A percentile compares a stretch with the other conserved stretches of the same genome.
Conservation (phyloP, 2,329 filamentous ascomycete genomes). For the Ambrosiella beaveri region DNA sequence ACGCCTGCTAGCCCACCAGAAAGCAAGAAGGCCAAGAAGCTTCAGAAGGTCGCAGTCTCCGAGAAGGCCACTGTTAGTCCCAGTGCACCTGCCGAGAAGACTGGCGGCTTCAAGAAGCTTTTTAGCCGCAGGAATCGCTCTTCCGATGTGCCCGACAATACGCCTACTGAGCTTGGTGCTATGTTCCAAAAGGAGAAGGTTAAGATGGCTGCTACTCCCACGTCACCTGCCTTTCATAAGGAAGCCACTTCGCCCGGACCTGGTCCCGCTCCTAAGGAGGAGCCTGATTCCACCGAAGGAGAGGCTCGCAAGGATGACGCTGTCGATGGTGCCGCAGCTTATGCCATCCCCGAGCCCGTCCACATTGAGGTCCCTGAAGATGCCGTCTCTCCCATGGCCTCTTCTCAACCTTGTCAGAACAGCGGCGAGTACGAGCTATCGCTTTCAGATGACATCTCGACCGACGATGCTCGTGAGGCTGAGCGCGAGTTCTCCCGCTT, state of each 20-base stretch:
- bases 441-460: constrained; percentile 37
- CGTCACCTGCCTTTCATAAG: constrained; percentile 14
- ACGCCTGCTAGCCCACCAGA: constrained; percentile 16
- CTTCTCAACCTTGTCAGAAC: constrained; percentile 10
- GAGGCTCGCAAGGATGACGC: not conserved
- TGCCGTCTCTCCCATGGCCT: constrained; percentile 9
- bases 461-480: constrained; percentile 40
- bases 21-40: constrained; percentile 26
- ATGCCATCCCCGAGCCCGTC: not conserved
- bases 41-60: constrained; percentile 34
- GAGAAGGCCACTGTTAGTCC: constrained; percentile 17
- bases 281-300: not conserved
- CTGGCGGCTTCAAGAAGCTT: constrained; percentile 43
- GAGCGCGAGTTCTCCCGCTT: constrained; percentile 49
- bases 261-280: constrained; percentile 13
- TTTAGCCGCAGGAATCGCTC: constrained; percentile 46
- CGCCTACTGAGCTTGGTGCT: constrained; percentile 31
- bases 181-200: constrained; percentile 28
- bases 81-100: constrained; percentile 15
- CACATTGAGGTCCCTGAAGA: constrained; percentile 2
- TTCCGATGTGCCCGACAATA: constrained; percentile 39
- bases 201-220: constrained; percentile 16
- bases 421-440: constrained; percentile 29
- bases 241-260: constrained; percentile 16
- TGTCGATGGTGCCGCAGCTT: constrained; percentile 4